A percentile compares a stretch with the other conserved stretches of the same genome.
Evolutionary conservation across 2,329 filamentous ascomycete genomes (phyloP).

Genomic region (Penicillium sclerotigenum): DNA sequence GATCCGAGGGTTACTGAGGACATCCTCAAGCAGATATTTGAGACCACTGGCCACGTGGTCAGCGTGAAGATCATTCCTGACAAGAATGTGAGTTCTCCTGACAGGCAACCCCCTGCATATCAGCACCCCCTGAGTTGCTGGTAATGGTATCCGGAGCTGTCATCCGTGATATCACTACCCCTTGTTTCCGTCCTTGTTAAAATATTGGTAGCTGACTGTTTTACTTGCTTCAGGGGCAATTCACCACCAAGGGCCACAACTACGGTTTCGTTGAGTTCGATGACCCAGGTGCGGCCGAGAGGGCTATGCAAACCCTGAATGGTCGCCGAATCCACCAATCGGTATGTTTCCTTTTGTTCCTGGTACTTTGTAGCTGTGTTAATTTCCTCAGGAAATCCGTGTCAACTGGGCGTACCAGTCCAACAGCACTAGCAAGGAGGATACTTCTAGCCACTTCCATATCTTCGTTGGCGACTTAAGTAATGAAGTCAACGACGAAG

Average conservation of each 20-base stretch:
- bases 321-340: conserved; percentile 93
- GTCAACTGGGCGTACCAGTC: conserved; percentile 99
- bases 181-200: background rate
- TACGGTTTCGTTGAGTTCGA: conserved; percentile 99
- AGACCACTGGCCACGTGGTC: conserved; percentile 96
- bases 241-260: conserved; percentile 91
- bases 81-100: conserved; percentile 77
- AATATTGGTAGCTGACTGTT: background rate
- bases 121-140: background rate
- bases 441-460: conserved; percentile 97
- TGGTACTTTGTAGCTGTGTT: background rate
- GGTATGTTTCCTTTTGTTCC: conserved; percentile 46
- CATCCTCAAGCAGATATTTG: conserved; percentile 94
- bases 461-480: conserved; percentile 98
- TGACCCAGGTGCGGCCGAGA: conserved; percentile 91
- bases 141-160: background rate
- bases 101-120: conserved; percentile 6
- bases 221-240: conserved; percentile 22
- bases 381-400: conserved; percentile 73
- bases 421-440: conserved; percentile 89
- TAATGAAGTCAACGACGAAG: conserved; percentile 97
- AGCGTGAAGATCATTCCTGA: conserved; percentile 99
- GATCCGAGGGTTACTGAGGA: conserved; percentile 96
- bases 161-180: background rate
- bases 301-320: conserved; percentile 95